Evolutionary conservation across 352 stramenopile genomes (phyloP).

Genomic region (Globisporangium spiculum): DNA sequence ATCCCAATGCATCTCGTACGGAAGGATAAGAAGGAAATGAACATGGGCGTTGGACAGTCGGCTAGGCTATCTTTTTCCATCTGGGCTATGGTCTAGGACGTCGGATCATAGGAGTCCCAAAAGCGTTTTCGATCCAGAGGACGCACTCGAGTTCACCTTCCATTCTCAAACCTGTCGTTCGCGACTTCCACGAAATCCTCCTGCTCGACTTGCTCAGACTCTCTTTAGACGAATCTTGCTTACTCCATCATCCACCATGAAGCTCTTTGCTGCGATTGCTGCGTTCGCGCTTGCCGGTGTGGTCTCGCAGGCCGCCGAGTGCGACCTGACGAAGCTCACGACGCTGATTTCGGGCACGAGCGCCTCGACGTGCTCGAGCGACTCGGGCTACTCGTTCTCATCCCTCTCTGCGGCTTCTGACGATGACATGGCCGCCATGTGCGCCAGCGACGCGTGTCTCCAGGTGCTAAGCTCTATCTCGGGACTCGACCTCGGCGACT

Average conservation of each 20-base stretch:
- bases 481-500: slow-evolving; percentile 29
- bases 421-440: slow-evolving; percentile 28
- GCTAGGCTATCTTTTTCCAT: no score
- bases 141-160: not conserved
- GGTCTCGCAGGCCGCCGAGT: slow-evolving; percentile 14
- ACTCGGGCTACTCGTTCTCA: slow-evolving; percentile 32
- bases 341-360: slow-evolving; percentile 24
- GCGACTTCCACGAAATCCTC: not conserved
- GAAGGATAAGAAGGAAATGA: not conserved
- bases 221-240: not conserved
- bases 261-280: not conserved
- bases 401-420: slow-evolving; percentile 26
- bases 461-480: slow-evolving; percentile 24
- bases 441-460: slow-evolving; percentile 29
- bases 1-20: not conserved
- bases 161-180: not conserved
- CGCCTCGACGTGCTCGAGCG: slow-evolving; percentile 26
- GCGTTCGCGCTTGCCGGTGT: not conserved
- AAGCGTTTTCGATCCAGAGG: not conserved
- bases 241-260: not conserved
- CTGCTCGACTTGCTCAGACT: not conserved
- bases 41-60: not conserved
- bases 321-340: slow-evolving; percentile 25
- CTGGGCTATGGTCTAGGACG: not conserved
- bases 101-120: not conserved